Evolutionary conservation across 2,329 filamentous ascomycete species (phyloP), one percentile per base, ranked within the genome.

Genomic region (Beauveria asiatica): DNA sequence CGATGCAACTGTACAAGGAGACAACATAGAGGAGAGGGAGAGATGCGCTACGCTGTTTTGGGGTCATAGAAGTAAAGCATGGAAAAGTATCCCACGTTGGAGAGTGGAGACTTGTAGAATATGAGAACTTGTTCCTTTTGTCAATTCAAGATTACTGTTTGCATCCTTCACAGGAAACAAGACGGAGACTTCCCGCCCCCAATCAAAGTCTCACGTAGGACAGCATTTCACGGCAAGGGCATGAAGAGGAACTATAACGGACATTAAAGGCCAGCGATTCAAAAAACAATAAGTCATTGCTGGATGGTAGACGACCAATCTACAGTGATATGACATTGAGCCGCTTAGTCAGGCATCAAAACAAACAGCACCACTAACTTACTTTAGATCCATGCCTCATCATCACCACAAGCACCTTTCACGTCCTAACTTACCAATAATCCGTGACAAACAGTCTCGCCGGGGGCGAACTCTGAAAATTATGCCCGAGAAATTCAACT

Each of bases 401-500:
- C 19, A 25, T 33, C 13, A 52, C 30, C 10, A 39, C 30, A 37
- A 21, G 23, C 44, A 13, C 4, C 11, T 33, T 21, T 7, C 8
- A 33, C 27, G 4, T 44, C 33, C 19, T 16, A 10, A 42, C 33
- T 48, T 21, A n/a, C 10, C 10, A n/a, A 27, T 41, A 39, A 5
- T 33, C 27, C n/a, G 17, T 9, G 2, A 37, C 49, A 13, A 11
- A 30, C n/a, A 37, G 10, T 6, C 9, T 4, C 50, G 37, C 11
- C 37, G 44, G 10, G 7, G 37, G 8, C 10, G n/a, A 25, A 5
- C n/a, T 3, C 21, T 8, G 9, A 8, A 9, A 9, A 64, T 60
- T 60, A 75, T 75, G 73, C 70, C 74, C 3, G 72, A 77, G 42
- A 85, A 83, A 66, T 85, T 87, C 67, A 88, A 83, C 59, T 75